Base-by-base conservation (phyloP, 2,329 filamentous ascomycete species). In the Xylariaceae sp. region DNA sequence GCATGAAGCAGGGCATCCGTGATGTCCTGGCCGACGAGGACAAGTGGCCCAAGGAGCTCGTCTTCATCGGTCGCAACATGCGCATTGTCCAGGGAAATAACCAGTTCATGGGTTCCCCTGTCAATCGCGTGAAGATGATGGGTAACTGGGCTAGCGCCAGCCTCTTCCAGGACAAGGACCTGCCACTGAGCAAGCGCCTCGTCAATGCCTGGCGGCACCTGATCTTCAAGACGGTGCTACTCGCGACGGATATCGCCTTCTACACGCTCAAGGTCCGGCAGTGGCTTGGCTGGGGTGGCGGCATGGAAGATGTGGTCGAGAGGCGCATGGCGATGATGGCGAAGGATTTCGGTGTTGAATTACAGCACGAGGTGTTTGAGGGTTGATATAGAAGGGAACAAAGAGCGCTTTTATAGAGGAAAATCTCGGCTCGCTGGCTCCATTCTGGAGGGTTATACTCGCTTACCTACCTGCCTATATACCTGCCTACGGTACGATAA, bases 281-380 rank as follows among this genome's bases (percentile, higher is more conserved):
- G 73, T 80, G 82, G 68, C 67, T 96, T 9, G 88, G 89, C 0
- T 71, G 85, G 2, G 90, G 91, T 0, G 80, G 84, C 7, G 91
- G 91, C 0, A 94, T 97, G 88, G 94, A 97, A 69, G 92, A 96
- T 67, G 90, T 92, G 69, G 85, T 97, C 58, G 94, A 97, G 76
- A 80, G 81, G 67, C 81, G 87, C 63, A 95, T 97, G 91, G 86
- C 82, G 71, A 81, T 79, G 54, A 88, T 96, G 78, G 92, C 91
- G 1, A 89, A 88, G 68, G 91, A 95, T 63, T 91, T 94, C 73
- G 94, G 94, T 0, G 83, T 97, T 2, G 91, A 97, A 71, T 73
- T 97, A 61, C 88, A 95, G 68, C 89, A 95, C 69, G 84, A 85
- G 41, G 80, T 96, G 2, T 96, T 96, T 73, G 89, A 95, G 54